phyloP scores from a whole-genome alignment of 1,139 yeast species.

The Pneumocystis sp. region DNA sequence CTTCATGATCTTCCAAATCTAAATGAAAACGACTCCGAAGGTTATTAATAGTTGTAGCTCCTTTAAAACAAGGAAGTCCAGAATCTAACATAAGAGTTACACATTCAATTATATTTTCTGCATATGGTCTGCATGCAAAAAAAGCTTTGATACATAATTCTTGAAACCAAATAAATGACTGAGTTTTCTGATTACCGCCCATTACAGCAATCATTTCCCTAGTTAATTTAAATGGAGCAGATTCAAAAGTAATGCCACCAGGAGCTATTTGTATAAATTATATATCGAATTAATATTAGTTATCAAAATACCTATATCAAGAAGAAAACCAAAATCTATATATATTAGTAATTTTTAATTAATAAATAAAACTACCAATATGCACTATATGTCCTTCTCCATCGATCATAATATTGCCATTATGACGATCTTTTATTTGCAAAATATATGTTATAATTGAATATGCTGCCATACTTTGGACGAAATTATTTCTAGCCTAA shows the following conservation, averaged over 20 bases:
- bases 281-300: neutral
- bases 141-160: constrained; percentile 89
- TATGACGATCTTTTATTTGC: constrained; percentile 95
- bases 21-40: constrained; percentile 70
- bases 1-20: constrained; percentile 66
- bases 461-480: constrained; percentile 89
- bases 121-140: constrained; percentile 76
- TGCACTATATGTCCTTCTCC: constrained; percentile 88
- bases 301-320: neutral
- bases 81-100: constrained; percentile 89
- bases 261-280: constrained; percentile 72
- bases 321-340: neutral
- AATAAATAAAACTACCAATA: constrained; percentile 56
- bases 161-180: constrained; percentile 86
- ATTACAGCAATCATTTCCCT: constrained; percentile 91
- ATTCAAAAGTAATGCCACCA: constrained; percentile 95
- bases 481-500: constrained; percentile 63
- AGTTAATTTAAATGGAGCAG: constrained; percentile 91
- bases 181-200: constrained; percentile 77
- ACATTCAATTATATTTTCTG: constrained; percentile 71
- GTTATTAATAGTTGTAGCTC: constrained; percentile 61
- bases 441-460: constrained; percentile 81
- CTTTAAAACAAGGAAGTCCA: constrained; percentile 91
- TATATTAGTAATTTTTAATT: neutral
- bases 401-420: constrained; percentile 97